Percentiles rank a stretch among this genome's conserved stretches.
phyloP scores from a whole-genome alignment of 2,329 filamentous ascomycete genomes.

The Ascochyta clinopodiicola region DNA sequence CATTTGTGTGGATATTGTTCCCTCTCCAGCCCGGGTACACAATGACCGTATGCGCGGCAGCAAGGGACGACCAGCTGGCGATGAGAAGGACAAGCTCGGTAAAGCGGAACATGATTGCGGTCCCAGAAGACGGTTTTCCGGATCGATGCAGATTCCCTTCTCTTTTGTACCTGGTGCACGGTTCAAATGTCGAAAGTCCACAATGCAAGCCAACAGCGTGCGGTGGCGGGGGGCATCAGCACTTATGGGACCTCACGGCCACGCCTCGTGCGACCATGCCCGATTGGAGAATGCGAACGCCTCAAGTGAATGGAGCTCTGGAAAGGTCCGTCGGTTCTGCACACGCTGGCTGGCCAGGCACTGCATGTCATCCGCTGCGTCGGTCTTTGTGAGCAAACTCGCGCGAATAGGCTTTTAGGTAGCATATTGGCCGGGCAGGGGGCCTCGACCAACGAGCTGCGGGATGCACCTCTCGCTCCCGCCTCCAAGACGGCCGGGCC shows the following conservation, averaged over 20 bases:
- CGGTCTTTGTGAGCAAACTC: slow-evolving; percentile 30
- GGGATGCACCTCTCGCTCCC: slow-evolving; percentile 30
- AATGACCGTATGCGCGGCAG: slow-evolving; percentile 78
- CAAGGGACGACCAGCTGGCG: slow-evolving; percentile 51
- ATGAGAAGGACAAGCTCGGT: slow-evolving; percentile 41
- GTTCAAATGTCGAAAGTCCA: slow-evolving; percentile 10
- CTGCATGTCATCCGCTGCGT: slow-evolving; percentile 34
- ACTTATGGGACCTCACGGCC: slow-evolving; percentile 33
- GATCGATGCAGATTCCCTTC: slow-evolving; percentile 1
- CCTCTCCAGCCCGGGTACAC: slow-evolving; percentile 87
- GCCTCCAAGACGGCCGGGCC: slow-evolving; percentile 30
- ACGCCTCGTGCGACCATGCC: slow-evolving; percentile 31
- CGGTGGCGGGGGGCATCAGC: slow-evolving; percentile 39
- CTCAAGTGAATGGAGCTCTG: slow-evolving; percentile 16
- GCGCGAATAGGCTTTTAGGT: slow-evolving; percentile 33
- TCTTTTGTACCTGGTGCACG: slow-evolving; percentile 12
- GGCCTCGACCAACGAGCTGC: slow-evolving; percentile 39
- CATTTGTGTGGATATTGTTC: slow-evolving; percentile 82
- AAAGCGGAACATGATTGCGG: slow-evolving; percentile 43
- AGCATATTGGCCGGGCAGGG: slow-evolving; percentile 42
- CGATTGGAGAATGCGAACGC: slow-evolving; percentile 18
- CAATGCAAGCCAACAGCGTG: slow-evolving; percentile 27
- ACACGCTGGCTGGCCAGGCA: slow-evolving; percentile 32
- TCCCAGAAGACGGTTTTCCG: not conserved
- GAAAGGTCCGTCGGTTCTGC: slow-evolving; percentile 18